These are phyloP conservation scores for Oemleria cerasiformis DNA, from an alignment of 306 rosid genomes.

Conservation along the genomic window DNA sequence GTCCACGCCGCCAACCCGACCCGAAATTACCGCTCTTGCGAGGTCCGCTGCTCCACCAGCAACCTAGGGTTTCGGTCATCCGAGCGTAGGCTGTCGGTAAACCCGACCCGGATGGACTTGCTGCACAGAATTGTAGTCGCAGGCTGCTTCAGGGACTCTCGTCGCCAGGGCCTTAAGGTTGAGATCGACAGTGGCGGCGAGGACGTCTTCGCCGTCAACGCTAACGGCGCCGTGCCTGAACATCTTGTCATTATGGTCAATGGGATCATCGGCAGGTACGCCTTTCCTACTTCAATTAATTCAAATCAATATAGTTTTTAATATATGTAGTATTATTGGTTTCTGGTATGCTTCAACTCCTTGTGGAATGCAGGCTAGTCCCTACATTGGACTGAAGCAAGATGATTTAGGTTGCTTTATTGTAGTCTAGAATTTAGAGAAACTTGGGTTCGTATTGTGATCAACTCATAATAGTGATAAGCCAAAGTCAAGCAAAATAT, in stretches of 20 bases:
- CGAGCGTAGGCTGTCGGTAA: conserved; percentile 19
- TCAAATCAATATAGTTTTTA: background rate
- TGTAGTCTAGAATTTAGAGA: background rate
- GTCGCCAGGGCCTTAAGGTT: conserved; percentile 25
- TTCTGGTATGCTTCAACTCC: too few species aligned
- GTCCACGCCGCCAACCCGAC: conserved; percentile 13
- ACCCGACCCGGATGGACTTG: conserved; percentile 34
- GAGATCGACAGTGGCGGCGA: conserved; percentile 42
- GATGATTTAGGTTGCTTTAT: background rate
- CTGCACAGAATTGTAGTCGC: conserved; percentile 28
- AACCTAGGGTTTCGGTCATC: conserved; percentile 22
- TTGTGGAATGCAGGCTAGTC: background rate
- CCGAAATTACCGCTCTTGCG: background rate
- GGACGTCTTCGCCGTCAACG: conserved; percentile 31
- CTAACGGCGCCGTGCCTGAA: conserved; percentile 35
- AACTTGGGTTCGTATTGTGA: background rate
- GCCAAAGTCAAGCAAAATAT: background rate
- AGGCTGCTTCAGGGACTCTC: conserved; percentile 32
- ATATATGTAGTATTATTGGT: background rate
- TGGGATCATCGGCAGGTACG: conserved; percentile 76
- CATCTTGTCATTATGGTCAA: conserved; percentile 89
- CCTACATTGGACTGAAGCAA: background rate
- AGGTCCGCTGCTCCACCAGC: conserved; percentile 14
- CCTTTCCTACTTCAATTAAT: background rate
- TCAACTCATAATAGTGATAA: background rate